phyloP scores from a whole-genome alignment of 176 grass and related monocot species.

The Areca catechu region DNA sequence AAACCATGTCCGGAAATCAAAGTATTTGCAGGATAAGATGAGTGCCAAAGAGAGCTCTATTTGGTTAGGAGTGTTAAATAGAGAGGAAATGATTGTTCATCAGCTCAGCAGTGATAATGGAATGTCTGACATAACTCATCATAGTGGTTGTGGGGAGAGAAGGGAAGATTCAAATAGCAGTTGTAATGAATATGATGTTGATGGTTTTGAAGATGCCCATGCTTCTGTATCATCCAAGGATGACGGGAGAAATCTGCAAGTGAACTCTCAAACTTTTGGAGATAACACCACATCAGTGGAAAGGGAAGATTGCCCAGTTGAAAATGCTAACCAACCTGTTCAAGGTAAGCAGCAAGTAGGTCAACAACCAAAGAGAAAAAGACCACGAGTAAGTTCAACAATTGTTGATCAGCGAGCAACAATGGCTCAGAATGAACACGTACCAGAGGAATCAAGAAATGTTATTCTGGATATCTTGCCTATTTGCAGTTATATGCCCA shows the following conservation, averaged over 20 bases:
- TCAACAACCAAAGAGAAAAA: slow-evolving; percentile 42
- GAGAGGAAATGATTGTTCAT: slow-evolving; percentile 58
- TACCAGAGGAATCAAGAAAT: slow-evolving; percentile 39
- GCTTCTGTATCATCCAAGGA: slow-evolving; percentile 60
- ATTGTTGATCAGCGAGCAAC: slow-evolving; percentile 23
- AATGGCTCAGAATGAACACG: slow-evolving; percentile 21
- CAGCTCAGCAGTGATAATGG: slow-evolving; percentile 45
- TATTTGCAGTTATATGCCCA: slow-evolving; percentile 17
- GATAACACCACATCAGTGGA: neutral
- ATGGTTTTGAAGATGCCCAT: slow-evolving; percentile 54
- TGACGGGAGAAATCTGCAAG: slow-evolving; percentile 38
- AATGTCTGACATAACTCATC: slow-evolving; percentile 40
- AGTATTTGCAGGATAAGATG: slow-evolving; percentile 60
- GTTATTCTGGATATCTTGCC: slow-evolving; percentile 55
- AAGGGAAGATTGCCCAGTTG: slow-evolving; percentile 14
- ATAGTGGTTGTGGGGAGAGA: slow-evolving; percentile 29
- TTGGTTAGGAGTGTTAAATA: slow-evolving; percentile 76
- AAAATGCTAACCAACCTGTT: slow-evolving; percentile 18
- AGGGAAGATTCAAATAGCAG: slow-evolving; percentile 49
- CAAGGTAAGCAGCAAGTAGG: slow-evolving; percentile 20
- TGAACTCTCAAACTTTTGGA: slow-evolving; percentile 21
- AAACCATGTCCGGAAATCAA: slow-evolving; percentile 33
- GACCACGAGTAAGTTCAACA: slow-evolving; percentile 8
- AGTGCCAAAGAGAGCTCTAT: slow-evolving; percentile 49
- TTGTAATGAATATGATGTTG: slow-evolving; percentile 75